phyloP scores from a whole-genome alignment of 805 yeast species.

The Kodamaea leandrae region DNA sequence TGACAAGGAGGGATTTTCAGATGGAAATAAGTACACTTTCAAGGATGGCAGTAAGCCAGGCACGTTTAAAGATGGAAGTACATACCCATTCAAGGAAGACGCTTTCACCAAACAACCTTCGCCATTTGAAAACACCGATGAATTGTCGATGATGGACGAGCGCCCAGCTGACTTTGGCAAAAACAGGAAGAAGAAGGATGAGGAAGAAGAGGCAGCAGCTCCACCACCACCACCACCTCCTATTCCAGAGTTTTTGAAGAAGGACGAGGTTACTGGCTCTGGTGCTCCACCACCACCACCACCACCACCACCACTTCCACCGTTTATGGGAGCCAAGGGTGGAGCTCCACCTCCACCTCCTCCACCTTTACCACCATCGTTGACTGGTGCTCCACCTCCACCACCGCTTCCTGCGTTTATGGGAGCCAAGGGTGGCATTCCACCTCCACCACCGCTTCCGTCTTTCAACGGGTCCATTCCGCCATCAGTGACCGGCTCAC shows the following conservation, averaged over 20 bases:
- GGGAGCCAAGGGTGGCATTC: constrained; percentile 3
- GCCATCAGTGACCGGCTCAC: neutral
- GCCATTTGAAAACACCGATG: constrained; percentile 12
- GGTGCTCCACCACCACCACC: constrained; percentile 22
- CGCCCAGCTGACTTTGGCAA: constrained; percentile 7
- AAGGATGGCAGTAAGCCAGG: too few species aligned
- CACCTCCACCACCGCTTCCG: constrained; percentile 22
- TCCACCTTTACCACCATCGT: constrained; percentile 17
- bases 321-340: constrained; percentile 10
- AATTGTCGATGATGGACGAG: constrained; percentile 12
- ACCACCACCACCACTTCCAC: constrained; percentile 20
- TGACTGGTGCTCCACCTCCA: constrained; percentile 22
- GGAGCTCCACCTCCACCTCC: constrained; percentile 25
- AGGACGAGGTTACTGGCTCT: too few species aligned
- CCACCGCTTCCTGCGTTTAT: constrained; percentile 20
- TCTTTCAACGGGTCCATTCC: neutral
- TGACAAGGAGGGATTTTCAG: too few species aligned
- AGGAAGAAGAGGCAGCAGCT: constrained; percentile 1
- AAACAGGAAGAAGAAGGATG: constrained; percentile 1
- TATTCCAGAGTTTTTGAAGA: constrained; percentile 1
- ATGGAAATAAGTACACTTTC: too few species aligned
- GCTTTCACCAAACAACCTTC: constrained; percentile 3
- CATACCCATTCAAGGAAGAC: too few species aligned
- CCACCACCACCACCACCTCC: constrained; percentile 10
- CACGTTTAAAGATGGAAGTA: too few species aligned